phyloP scores from a whole-genome alignment of 768 basidiomycete species.

The Podaxis sp. region DNA sequence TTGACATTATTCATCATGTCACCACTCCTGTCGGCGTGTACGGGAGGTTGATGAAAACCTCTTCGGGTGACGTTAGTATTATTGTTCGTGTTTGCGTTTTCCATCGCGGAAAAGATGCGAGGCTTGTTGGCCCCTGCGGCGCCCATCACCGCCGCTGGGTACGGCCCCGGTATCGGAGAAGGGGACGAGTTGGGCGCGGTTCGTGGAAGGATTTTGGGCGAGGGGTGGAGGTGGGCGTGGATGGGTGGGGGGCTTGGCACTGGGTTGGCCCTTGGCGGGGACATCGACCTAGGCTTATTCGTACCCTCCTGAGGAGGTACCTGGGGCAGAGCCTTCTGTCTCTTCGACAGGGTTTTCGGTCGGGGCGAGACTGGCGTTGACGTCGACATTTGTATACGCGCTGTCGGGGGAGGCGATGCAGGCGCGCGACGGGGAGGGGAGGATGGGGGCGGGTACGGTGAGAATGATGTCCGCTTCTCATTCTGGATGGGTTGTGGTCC shows the following conservation, averaged over 20 bases:
- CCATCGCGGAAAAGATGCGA: constrained; percentile 64
- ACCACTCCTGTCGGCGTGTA: constrained; percentile 4
- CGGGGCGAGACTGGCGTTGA: not conserved
- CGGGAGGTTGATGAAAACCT: not conserved
- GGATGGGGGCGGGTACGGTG: not conserved
- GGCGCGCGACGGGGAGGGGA: constrained; percentile 5
- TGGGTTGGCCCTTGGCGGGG: constrained; percentile 2
- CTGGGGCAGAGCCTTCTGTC: constrained; percentile 10
- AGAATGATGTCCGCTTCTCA: not conserved
- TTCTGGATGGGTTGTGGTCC: not conserved
- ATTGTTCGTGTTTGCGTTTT: constrained; percentile 16
- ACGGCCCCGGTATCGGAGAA: constrained; percentile 21
- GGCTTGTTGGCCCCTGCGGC: constrained; percentile 44
- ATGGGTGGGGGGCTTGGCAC: not conserved
- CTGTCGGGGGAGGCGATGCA: not conserved
- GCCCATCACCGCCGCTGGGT: constrained; percentile 24
- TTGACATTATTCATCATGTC: not conserved
- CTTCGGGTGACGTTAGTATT: not conserved
- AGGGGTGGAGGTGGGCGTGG: not conserved
- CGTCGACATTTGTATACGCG: not conserved
- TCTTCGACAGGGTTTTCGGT: not conserved
- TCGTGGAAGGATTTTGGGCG: constrained; percentile 9
- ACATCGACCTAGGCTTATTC: not conserved
- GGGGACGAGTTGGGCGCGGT: not conserved
- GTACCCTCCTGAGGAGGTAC: not conserved